Conservation (phyloP, 208 protist genomes). For the Acanthamoeba culbertsoni region DNA sequence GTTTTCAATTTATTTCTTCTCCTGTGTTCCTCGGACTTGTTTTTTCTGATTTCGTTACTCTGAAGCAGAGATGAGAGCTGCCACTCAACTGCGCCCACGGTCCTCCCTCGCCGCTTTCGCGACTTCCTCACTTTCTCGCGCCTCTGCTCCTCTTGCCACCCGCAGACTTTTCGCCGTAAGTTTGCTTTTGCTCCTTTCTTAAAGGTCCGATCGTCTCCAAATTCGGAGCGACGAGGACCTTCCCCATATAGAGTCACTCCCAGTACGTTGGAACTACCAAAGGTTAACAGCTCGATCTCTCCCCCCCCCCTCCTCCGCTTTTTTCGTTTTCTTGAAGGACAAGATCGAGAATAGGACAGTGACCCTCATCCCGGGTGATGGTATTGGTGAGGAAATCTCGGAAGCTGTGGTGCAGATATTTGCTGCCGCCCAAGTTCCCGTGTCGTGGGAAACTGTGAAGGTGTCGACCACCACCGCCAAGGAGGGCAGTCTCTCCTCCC, state of each 20-base stretch:
- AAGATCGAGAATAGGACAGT: slow-evolving; percentile 33
- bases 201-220: background rate
- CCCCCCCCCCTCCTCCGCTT: too few relatives aligned
- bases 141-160: background rate
- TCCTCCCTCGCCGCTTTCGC: background rate
- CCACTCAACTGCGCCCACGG: background rate
- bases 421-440: slow-evolving; percentile 72
- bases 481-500: slow-evolving; percentile 9
- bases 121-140: background rate
- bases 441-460: slow-evolving; percentile 73
- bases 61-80: background rate
- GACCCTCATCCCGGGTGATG: slow-evolving; percentile 76
- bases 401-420: slow-evolving; percentile 74
- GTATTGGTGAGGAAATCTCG: slow-evolving; percentile 79
- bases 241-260: background rate
- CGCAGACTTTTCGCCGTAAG: background rate
- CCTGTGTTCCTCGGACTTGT: too few relatives aligned
- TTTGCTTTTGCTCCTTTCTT: background rate
- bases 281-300: background rate
- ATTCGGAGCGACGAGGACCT: background rate
- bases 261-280: background rate
- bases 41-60: too few relatives aligned
- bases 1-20: background rate
- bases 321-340: background rate
- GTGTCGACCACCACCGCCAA: slow-evolving; percentile 56